Evolutionary conservation across 441 rosid genomes (phyloP).

Genomic region (Adansonia madagascariensis): DNA sequence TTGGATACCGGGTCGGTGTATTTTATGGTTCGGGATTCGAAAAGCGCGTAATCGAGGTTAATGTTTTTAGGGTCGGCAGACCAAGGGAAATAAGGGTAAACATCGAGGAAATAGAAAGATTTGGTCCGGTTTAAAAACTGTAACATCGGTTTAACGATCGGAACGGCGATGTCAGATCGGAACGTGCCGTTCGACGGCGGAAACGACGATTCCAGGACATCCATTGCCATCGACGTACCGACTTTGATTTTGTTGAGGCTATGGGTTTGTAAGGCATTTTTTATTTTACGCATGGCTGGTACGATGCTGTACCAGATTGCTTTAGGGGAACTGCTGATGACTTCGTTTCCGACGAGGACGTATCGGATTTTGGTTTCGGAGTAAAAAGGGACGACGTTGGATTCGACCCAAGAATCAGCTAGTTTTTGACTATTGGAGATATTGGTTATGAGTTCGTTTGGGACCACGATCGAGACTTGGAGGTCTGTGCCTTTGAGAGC

Average conservation of each 20-base stretch:
- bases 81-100: constrained; percentile 83
- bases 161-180: constrained; percentile 55
- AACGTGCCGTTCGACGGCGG: constrained; percentile 88
- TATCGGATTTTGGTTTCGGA: constrained; percentile 75
- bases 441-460: constrained; percentile 63
- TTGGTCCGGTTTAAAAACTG: constrained; percentile 80
- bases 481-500: constrained; percentile 61
- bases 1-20: constrained; percentile 65
- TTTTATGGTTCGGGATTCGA: constrained; percentile 52
- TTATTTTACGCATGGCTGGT: constrained; percentile 75
- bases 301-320: constrained; percentile 63
- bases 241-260: constrained; percentile 62
- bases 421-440: constrained; percentile 55
- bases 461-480: constrained; percentile 78
- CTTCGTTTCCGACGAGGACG: constrained; percentile 86
- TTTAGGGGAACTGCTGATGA: constrained; percentile 53
- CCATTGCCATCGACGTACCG: constrained; percentile 65
- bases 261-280: constrained; percentile 45
- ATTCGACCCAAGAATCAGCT: constrained; percentile 68
- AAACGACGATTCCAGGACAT: constrained; percentile 68
- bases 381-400: constrained; percentile 61
- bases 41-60: constrained; percentile 64
- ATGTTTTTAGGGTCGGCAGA: constrained; percentile 51
- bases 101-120: constrained; percentile 77
- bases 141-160: constrained; percentile 70